Conservation (phyloP, 768 basidiomycete genomes). For the Phaffia australis region DNA sequence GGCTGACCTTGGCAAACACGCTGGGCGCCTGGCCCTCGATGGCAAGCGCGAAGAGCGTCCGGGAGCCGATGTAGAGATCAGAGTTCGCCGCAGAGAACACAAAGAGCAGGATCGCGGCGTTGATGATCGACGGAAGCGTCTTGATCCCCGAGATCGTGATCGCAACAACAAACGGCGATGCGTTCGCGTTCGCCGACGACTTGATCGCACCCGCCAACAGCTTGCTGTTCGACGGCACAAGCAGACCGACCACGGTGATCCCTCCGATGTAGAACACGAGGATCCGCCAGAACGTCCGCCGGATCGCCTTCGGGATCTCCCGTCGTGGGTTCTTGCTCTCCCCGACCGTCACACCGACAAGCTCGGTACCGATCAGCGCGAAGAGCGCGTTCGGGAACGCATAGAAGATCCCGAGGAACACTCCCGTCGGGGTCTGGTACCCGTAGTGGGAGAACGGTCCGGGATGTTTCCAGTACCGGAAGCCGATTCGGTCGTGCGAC, state of each 20-base stretch:
- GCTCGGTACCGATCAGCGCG: slow-evolving; percentile 13
- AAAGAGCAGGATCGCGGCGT: slow-evolving; percentile 43
- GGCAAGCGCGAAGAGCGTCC: slow-evolving; percentile 30
- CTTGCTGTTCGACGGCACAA: slow-evolving; percentile 33
- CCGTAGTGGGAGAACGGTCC: slow-evolving; percentile 73
- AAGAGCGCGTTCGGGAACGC: slow-evolving; percentile 43
- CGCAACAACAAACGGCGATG: slow-evolving; percentile 57
- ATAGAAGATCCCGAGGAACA: slow-evolving; percentile 56
- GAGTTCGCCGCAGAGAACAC: slow-evolving; percentile 49
- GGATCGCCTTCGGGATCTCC: slow-evolving; percentile 58
- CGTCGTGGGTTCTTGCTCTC: slow-evolving; percentile 66
- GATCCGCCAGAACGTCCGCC: slow-evolving; percentile 48
- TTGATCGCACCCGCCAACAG: slow-evolving; percentile 36
- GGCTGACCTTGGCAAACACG: slow-evolving; percentile 27
- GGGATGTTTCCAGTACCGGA: slow-evolving; percentile 43
- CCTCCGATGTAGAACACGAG: slow-evolving; percentile 52
- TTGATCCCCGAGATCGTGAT: slow-evolving; percentile 13
- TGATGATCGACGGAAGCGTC: slow-evolving; percentile 39
- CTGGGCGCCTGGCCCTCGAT: slow-evolving; percentile 30
- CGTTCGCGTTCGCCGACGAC: slow-evolving; percentile 45
- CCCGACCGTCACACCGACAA: slow-evolving; percentile 21
- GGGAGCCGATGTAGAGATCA: slow-evolving; percentile 47
- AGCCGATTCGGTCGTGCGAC: slow-evolving; percentile 32
- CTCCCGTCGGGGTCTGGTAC: slow-evolving; percentile 54
- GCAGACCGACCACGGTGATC: slow-evolving; percentile 64